Evolutionary conservation across 768 basidiomycete genomes (phyloP).

Genomic region (Strobilomyces dryophilus): DNA sequence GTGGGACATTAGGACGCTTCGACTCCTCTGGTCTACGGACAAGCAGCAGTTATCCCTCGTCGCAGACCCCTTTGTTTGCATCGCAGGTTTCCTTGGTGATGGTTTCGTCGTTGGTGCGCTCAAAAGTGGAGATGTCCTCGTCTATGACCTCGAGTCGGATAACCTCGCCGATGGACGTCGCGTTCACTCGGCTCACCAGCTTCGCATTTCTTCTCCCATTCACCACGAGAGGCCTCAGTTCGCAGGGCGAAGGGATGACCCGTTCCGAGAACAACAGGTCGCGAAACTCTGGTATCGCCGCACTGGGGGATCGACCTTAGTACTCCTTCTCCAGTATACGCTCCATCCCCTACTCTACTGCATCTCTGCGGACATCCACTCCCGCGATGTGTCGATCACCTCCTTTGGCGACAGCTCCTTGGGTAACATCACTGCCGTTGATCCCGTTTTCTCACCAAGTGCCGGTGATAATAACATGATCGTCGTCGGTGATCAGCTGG

Average conservation of each 20-base stretch:
- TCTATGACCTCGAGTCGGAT: slow-evolving; percentile 45
- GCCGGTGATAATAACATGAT: slow-evolving; percentile 48
- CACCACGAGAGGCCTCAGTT: slow-evolving; percentile 8
- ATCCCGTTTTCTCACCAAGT: slow-evolving; percentile 40
- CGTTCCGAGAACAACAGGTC: slow-evolving; percentile 5
- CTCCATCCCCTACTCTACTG: slow-evolving; percentile 52
- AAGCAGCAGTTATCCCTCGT: slow-evolving; percentile 31
- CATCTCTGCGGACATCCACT: slow-evolving; percentile 34
- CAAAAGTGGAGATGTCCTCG: slow-evolving; percentile 51
- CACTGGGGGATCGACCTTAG: slow-evolving; percentile 1
- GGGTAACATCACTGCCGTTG: slow-evolving; percentile 47
- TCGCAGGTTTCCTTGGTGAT: slow-evolving; percentile 41
- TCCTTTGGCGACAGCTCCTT: slow-evolving; percentile 51
- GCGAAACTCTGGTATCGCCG: slow-evolving; percentile 16
- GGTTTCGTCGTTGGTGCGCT: slow-evolving; percentile 49
- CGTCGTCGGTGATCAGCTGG: slow-evolving; percentile 60
- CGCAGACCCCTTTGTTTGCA: slow-evolving; percentile 48
- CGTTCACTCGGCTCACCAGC: slow-evolving; percentile 21
- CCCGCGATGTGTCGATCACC: slow-evolving; percentile 30
- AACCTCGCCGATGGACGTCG: slow-evolving; percentile 7
- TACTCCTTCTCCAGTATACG: slow-evolving; percentile 49
- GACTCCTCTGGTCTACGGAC: slow-evolving; percentile 64
- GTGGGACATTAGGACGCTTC: slow-evolving; percentile 57
- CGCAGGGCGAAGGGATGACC: neutral
- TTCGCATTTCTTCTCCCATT: slow-evolving; percentile 37